Evolutionary conservation across 2,329 filamentous ascomycete genomes (phyloP).

Genomic region (Microdochium bolleyi): DNA sequence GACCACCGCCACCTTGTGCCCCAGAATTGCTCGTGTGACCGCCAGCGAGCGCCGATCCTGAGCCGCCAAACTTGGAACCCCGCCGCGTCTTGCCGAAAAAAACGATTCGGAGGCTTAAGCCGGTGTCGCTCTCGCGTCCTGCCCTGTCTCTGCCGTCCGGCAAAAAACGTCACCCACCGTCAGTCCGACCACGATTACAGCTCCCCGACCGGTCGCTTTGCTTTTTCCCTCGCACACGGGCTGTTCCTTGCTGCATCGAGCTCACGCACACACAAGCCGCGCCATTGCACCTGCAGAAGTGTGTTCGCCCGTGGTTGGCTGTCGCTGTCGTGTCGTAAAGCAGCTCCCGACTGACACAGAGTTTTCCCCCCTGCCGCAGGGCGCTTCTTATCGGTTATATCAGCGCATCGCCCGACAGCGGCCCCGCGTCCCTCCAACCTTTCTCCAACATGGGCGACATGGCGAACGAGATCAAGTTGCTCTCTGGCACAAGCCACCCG

Average conservation of each 20-base stretch:
- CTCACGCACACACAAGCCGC: not conserved
- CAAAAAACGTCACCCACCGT: not conserved
- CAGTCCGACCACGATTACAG: not conserved
- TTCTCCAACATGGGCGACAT: slow-evolving; percentile 16
- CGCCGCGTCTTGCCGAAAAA: no score
- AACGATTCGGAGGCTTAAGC: no score
- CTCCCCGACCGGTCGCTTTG: not conserved
- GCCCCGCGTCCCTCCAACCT: slow-evolving; percentile 1
- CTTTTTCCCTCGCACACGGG: not conserved
- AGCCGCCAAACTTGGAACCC: no score
- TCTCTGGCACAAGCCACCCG: slow-evolving; percentile 30
- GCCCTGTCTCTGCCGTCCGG: no score
- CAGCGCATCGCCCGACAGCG: not conserved
- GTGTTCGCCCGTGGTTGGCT: not conserved
- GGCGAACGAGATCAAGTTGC: slow-evolving; percentile 31
- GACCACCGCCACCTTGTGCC: no score
- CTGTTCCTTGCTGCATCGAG: not conserved
- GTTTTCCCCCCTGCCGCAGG: not conserved
- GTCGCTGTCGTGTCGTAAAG: not conserved
- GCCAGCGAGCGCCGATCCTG: no score
- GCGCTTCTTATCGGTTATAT: not conserved
- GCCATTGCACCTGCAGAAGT: not conserved
- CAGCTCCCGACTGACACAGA: not conserved
- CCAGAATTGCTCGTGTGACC: no score
- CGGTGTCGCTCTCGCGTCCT: no score